phyloP scores from a whole-genome alignment of 139 green algal genomes.

The Diplosphaera chodatii region DNA sequence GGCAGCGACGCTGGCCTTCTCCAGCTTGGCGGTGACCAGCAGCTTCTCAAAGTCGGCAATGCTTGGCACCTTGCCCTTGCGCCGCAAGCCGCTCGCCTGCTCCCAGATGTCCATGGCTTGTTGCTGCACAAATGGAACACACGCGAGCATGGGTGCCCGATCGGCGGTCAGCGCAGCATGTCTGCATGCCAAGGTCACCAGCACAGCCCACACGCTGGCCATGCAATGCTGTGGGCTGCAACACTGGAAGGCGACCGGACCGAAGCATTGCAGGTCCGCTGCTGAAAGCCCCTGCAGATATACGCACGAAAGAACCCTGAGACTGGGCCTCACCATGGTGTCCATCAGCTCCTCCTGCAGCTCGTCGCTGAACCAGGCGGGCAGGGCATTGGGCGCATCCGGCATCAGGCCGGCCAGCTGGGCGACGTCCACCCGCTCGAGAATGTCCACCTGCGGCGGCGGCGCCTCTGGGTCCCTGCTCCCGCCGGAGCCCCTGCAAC shows the following conservation, averaged over 20 bases:
- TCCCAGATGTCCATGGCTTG: background rate
- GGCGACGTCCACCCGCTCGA: conserved; percentile 27
- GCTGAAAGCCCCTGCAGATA: too few relatives aligned
- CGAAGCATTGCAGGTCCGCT: too few relatives aligned
- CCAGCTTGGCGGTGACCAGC: background rate
- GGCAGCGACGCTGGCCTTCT: background rate
- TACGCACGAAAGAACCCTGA: too few relatives aligned
- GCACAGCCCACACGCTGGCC: too few relatives aligned
- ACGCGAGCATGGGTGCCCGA: too few relatives aligned
- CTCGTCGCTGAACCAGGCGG: conserved; percentile 17
- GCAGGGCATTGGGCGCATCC: background rate
- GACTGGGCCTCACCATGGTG: conserved; percentile 13
- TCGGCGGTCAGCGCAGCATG: too few relatives aligned
- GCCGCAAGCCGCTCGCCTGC: background rate
- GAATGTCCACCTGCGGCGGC: conserved; percentile 9
- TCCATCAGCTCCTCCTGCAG: conserved; percentile 9
- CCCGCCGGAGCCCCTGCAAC: background rate
- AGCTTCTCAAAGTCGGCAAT: background rate
- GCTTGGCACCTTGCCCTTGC: background rate
- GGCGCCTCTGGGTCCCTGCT: background rate
- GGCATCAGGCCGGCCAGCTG: conserved; percentile 28
- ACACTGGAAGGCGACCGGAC: too few relatives aligned
- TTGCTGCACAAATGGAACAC: background rate
- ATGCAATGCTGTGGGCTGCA: too few relatives aligned
- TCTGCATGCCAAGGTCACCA: background rate